Base-by-base conservation (phyloP, 2,329 filamentous ascomycete genomes). In the Chrysosporium keratinophilum region DNA sequence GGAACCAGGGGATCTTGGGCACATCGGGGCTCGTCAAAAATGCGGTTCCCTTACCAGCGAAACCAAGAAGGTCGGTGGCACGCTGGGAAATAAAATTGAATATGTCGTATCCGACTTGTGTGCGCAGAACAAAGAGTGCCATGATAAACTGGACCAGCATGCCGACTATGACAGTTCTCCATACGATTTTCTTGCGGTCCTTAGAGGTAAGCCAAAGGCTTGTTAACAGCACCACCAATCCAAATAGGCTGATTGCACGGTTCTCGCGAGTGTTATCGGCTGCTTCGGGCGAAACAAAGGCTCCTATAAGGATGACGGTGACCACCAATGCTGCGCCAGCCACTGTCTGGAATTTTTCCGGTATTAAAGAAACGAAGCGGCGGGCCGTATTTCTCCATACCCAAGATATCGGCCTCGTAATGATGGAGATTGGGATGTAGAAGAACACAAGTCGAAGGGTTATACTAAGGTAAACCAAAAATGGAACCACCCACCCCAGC, bases 131-230 rank as follows among this genome's bases (percentile, higher is more conserved):
- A 63, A 96, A 95, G 11, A 95, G 76, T 3, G 88, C 89, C 59
- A 95, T 79, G 65, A 96, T 76, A 71, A 90, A 96, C 69, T 96
- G 90, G 10, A 84, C 76, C 41, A 95, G 75, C 84, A 95, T 93
- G 56, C 90, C 90, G 37, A 86, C 87, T 57, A 95, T 87, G 61
- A 96, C 85, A 1, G 86, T 87, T 64, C 86, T 84, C 84, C 84
- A 89, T 31, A 69, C 58, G 47, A 74, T 72, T 59, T 70, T 75
- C 60, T 71, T 81, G 60, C 85, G 80, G 67, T 89, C 77, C 55
- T 74, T 78, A 40, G 88, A 95, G 0, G 87, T 93, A 12, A 65
- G 63, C 70, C 79, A 93, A 60, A 95, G 81, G 1, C 69, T 54
- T 54, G 71, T 72, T 59, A 95, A 73, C 68, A 91, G 84, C 54